These are phyloP conservation scores for Mycena rosella DNA, from an alignment of 768 basidiomycete genomes.

Conservation along the genomic window DNA sequence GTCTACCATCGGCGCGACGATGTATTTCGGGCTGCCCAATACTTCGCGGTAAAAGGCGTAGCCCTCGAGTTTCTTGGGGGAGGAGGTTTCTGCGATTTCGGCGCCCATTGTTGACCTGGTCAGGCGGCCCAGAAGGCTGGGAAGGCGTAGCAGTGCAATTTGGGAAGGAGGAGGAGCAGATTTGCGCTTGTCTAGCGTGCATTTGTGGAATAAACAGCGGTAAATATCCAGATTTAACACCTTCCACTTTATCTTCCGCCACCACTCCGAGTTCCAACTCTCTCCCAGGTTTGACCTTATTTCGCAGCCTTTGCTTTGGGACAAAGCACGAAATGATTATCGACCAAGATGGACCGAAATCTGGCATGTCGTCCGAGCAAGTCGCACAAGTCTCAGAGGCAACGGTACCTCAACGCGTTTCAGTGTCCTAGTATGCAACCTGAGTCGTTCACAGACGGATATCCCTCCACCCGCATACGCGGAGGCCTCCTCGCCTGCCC, in stretches of 20 bases:
- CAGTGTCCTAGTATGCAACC: neutral
- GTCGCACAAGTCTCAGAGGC: neutral
- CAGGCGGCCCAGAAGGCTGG: conserved; percentile 3
- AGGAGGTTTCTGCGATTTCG: neutral
- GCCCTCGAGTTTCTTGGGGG: conserved; percentile 66
- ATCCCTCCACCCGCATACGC: conserved; percentile 17
- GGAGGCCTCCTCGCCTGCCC: neutral
- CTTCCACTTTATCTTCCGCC: no score
- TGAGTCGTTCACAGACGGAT: no score
- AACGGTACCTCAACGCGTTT: neutral
- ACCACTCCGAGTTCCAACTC: no score
- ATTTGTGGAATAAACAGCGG: neutral
- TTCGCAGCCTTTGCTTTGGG: neutral
- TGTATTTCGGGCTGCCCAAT: conserved; percentile 86
- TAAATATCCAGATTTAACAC: neutral
- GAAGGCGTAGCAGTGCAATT: conserved; percentile 20
- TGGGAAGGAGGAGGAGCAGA: conserved; percentile 1
- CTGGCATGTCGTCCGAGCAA: neutral
- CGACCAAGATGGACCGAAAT: conserved; percentile 1
- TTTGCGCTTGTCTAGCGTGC: neutral
- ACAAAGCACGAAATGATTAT: conserved; percentile 8
- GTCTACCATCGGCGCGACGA: conserved; percentile 99
- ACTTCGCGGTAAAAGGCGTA: conserved; percentile 88
- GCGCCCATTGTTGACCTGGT: conserved; percentile 16
- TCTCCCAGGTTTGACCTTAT: no score